Evolutionary conservation across 1,139 yeast genomes (phyloP).

Genomic region (Scheffersomyces segobiensis): DNA sequence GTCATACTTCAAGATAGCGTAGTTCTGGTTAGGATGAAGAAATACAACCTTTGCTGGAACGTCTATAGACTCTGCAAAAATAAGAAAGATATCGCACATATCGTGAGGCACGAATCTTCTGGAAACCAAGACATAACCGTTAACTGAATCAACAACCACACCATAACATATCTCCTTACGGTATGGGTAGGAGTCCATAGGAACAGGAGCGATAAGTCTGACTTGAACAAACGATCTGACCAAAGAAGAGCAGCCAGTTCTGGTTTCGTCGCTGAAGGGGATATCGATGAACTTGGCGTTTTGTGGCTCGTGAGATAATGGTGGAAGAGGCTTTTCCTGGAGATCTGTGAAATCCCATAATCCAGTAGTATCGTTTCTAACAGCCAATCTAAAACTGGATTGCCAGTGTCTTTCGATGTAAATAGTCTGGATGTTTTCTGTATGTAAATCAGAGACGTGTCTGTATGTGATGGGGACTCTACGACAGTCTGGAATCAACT

Average conservation of each 20-base stretch:
- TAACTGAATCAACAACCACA: constrained; percentile 73
- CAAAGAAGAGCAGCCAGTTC: constrained; percentile 52
- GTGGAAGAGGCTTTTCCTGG: constrained; percentile 62
- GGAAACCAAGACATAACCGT: constrained; percentile 80
- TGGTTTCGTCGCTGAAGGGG: constrained; percentile 52
- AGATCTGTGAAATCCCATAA: constrained; percentile 80
- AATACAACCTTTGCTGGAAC: constrained; percentile 81
- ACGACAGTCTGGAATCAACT: constrained; percentile 70
- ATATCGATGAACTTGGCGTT: constrained; percentile 72
- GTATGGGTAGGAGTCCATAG: constrained; percentile 72
- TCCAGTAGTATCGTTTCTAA: constrained; percentile 80
- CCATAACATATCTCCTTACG: constrained; percentile 70
- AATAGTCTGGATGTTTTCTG: constrained; percentile 62
- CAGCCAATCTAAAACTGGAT: constrained; percentile 67
- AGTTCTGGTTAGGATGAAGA: constrained; percentile 85
- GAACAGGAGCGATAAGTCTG: constrained; percentile 61
- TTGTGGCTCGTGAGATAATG: constrained; percentile 47
- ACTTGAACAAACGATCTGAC: constrained; percentile 66
- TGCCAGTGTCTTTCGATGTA: constrained; percentile 87
- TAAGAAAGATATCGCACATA: constrained; percentile 72
- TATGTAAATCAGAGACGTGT: constrained; percentile 79
- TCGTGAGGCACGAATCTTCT: constrained; percentile 84
- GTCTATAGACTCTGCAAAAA: constrained; percentile 83
- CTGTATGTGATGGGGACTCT: constrained; percentile 73
- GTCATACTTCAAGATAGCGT: constrained; percentile 82